Evolutionary conservation across 2,329 filamentous ascomycete species (phyloP), one percentile per base, ranked within the genome.

Genomic region (Trichoderma lentiforme): DNA sequence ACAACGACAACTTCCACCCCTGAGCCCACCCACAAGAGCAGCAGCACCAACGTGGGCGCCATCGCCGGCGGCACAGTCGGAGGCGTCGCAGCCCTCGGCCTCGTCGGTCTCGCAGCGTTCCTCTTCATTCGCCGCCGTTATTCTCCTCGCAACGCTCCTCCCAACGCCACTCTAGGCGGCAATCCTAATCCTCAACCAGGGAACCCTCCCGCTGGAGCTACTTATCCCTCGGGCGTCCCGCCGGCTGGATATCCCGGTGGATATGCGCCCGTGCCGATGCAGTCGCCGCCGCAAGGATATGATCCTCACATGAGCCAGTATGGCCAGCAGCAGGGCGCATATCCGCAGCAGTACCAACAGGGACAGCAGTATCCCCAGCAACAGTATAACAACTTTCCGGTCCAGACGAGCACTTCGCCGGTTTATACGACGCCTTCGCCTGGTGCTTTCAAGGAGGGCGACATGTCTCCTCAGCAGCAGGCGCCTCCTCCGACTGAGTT

Each of bases 41-140:
- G 81, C 47, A 75, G 74, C n/a, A 76, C 79, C 7, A 78, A 79
- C 65, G 76, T 82, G 12, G 85, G 83, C 6, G 80, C 84, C 18
- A 86, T 87, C 57, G 84, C 78, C 8, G 85, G 85, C 12, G 85
- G 84, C 30, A 80, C 81, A 3, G 83, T 86, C 11, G 85, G 84
- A n/a, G 85, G 85, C 14, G 80, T 85, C 4, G 82, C 76, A 0
- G 80, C 75, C 15, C 74, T 86, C 24, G 81, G 77, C 3, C 76
- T 86, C n/a, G 77, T 86, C 58, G 80, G 78, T 24, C 81, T 76
- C 11, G 77, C 79, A 47, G 86, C 83, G 76, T 82, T 84, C 74
- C 75, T 85, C 24, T 66, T 84, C 26, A 81, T 81, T 30, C 67
- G 65, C 15, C 82, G 77, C 14, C 82, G 77, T 68, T 14, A 64